Conservation (phyloP, 768 basidiomycete genomes). For the Leccinum uliginosum region DNA sequence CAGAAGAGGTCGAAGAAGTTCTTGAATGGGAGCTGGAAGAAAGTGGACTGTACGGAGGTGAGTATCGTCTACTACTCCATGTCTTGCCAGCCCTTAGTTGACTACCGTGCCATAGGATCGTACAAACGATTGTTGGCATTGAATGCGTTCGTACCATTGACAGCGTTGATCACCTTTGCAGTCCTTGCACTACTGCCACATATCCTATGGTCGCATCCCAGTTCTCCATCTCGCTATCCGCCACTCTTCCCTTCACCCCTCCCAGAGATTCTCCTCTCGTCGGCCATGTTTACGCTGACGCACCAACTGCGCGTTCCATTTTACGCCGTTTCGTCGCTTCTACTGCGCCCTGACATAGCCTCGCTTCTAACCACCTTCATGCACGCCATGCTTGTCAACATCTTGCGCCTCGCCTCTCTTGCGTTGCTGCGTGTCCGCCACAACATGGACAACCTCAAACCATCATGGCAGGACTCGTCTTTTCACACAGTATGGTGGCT, state of each 20-base stretch:
- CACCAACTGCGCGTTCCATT: slow-evolving; percentile 31
- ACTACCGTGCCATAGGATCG: slow-evolving; percentile 45
- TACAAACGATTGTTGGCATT: slow-evolving; percentile 51
- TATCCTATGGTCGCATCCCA: slow-evolving; percentile 42
- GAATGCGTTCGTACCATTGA: slow-evolving; percentile 58
- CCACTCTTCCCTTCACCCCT: slow-evolving; percentile 57
- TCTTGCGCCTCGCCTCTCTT: slow-evolving; percentile 52
- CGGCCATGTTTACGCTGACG: slow-evolving; percentile 45
- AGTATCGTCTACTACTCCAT: slow-evolving; percentile 10
- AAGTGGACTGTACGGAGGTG: slow-evolving; percentile 48
- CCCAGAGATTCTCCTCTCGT: slow-evolving; percentile 59
- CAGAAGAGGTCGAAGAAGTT: slow-evolving; percentile 39
- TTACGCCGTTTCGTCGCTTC: slow-evolving; percentile 33
- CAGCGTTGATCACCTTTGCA: slow-evolving; percentile 45
- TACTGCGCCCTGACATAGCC: slow-evolving; percentile 25
- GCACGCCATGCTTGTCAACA: slow-evolving; percentile 48
- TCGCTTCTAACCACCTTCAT: slow-evolving; percentile 37
- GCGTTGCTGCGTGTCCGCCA: slow-evolving; percentile 50
- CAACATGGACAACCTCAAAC: slow-evolving; percentile 36
- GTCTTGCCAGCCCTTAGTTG: background rate
- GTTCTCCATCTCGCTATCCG: slow-evolving; percentile 37
- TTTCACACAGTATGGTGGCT: slow-evolving; percentile 76
- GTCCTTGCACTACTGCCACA: slow-evolving; percentile 48
- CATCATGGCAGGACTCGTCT: slow-evolving; percentile 52
- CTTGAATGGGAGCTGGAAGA: slow-evolving; percentile 45